Evolutionary conservation across 805 yeast genomes (phyloP).

Genomic region (Hanseniaspora lachancei): DNA sequence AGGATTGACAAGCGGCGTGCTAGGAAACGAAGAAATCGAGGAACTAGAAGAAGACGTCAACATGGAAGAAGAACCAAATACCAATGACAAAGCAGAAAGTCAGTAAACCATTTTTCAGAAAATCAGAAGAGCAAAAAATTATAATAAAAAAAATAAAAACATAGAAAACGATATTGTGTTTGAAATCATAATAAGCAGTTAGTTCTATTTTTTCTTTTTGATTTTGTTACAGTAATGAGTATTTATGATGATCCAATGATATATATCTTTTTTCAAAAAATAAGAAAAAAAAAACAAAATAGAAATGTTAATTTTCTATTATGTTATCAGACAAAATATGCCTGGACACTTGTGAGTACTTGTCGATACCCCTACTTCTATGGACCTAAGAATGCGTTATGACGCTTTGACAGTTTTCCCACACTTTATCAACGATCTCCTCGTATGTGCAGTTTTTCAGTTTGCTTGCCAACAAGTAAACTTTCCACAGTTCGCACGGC

Average conservation of each 20-base stretch:
- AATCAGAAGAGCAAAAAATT: too few relatives aligned
- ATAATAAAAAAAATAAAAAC: slow-evolving; percentile 7
- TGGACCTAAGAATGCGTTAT: slow-evolving; percentile 19
- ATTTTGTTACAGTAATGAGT: too few relatives aligned
- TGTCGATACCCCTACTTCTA: neutral
- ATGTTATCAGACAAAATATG: too few relatives aligned
- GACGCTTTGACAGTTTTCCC: slow-evolving; percentile 37
- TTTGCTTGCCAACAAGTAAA: slow-evolving; percentile 55
- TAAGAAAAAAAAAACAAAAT: neutral
- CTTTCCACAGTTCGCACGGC: slow-evolving; percentile 73
- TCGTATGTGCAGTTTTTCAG: slow-evolving; percentile 33
- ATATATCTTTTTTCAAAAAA: neutral
- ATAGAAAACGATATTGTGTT: too few relatives aligned
- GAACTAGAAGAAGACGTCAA: slow-evolving; percentile 21
- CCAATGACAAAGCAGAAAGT: slow-evolving; percentile 19
- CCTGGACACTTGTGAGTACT: too few relatives aligned
- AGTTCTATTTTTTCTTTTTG: neutral
- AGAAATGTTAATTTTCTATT: too few relatives aligned
- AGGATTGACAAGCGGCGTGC: slow-evolving; percentile 29
- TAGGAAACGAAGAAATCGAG: slow-evolving; percentile 26
- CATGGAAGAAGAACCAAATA: slow-evolving; percentile 4
- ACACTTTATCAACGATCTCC: slow-evolving; percentile 37
- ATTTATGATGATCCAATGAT: too few relatives aligned
- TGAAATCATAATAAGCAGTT: too few relatives aligned
- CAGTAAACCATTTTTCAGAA: slow-evolving; percentile 2